Evolutionary conservation across 306 rosid genomes (phyloP), one percentile per base, ranked within the genome.

Genomic region (Cucumis cinereus): DNA sequence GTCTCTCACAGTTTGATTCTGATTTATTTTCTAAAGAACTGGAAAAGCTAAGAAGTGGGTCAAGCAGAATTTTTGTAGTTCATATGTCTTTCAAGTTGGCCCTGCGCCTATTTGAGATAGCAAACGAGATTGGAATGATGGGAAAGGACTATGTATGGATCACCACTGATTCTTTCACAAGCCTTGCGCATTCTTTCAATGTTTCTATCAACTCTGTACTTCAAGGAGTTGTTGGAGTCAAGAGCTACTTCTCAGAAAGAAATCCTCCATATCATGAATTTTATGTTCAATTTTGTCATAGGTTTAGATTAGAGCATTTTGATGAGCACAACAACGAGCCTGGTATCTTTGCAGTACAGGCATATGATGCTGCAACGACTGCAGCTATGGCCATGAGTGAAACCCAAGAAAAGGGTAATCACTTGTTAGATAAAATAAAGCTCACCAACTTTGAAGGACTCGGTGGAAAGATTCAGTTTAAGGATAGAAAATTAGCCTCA

Each of bases 111-210:
- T 87, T 87, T 52, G n/a, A 79, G 69, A 81, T 30, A 40, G 88
- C 88, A 36, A 78, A 60, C 8, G 73, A 81, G 60, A 70, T 85
- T 88, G 66, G 81, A 3, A 89, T 87, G 93, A 80, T 83, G 80
- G 88, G 80, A 60, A 82, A 70, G 53, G 88, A 40, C 53, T 86
- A 78, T 77, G 88, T 85, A 23, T 89, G 90, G 93, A 87, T 89
- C 77, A 82, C 86, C 11, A 83, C 89, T 16, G 85, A 85, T 50
- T 68, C 84, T 40, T 58, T 85, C 70, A 82, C 93, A 33, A 82
- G 80, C 77, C 84, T 85, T 77, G 80, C 82, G n/a, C 77, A 87
- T 80, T 85, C 88, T 76, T 79, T 87, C 80, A 78, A 82, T 79
- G 73, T 82, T 50, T 85, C 90, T 47, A 74, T 76, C 33, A 30